Evolutionary conservation across 495 filamentous ascomycete genomes (phyloP).

Genomic region (Pyrenula massariospora): DNA sequence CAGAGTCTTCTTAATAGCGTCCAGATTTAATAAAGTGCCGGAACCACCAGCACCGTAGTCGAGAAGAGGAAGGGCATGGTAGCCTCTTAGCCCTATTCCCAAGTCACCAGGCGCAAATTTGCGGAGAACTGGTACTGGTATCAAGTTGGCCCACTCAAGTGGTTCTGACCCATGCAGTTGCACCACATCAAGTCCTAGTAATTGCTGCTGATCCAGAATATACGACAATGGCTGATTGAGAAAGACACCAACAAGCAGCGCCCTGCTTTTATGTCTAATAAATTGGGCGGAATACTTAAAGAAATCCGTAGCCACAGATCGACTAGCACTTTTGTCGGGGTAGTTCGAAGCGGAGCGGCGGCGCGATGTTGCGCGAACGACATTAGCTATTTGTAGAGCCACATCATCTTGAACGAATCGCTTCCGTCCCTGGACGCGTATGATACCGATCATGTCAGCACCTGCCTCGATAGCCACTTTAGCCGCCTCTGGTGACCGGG

Average conservation of each 20-base stretch:
- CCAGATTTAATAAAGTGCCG: constrained; percentile 60
- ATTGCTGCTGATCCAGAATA: constrained; percentile 60
- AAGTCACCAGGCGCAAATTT: constrained; percentile 63
- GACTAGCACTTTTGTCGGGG: constrained; percentile 17
- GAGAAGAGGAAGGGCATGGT: constrained; percentile 71
- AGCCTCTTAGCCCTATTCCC: constrained; percentile 61
- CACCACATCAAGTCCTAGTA: constrained; percentile 75
- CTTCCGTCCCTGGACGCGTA: constrained; percentile 69
- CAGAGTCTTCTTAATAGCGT: constrained; percentile 49
- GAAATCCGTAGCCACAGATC: constrained; percentile 39
- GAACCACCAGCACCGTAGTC: constrained; percentile 79
- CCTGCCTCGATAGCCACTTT: constrained; percentile 72
- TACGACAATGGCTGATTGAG: constrained; percentile 79
- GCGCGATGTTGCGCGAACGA: constrained; percentile 50
- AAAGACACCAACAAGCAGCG: constrained; percentile 88
- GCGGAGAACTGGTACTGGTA: constrained; percentile 83
- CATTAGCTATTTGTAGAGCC: constrained; percentile 67
- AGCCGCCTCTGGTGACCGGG: constrained; percentile 71
- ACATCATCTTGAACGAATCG: constrained; percentile 66
- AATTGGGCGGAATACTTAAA: constrained; percentile 46
- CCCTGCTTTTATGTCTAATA: constrained; percentile 43
- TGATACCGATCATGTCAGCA: constrained; percentile 87
- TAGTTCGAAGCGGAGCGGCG: constrained; percentile 22
- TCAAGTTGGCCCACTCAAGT: constrained; percentile 74
- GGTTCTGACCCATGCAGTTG: constrained; percentile 90